phyloP scores from a whole-genome alignment of 1,284 basidiomycete genomes.

The Hypsizygus ulmarius region DNA sequence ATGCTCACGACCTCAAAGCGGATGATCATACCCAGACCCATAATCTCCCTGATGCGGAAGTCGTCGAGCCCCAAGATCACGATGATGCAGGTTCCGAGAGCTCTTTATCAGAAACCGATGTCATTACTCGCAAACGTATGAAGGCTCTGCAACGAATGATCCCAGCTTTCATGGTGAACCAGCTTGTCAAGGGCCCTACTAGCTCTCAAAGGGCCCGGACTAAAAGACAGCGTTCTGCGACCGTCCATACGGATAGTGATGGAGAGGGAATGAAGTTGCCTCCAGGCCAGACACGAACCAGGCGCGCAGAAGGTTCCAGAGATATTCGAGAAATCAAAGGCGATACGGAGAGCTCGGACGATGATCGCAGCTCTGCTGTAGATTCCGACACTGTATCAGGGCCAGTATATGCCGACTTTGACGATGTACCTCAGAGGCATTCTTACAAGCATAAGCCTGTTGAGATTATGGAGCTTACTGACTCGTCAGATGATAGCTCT shows the following conservation, averaged over 20 bases:
- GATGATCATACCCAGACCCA: too few relatives aligned
- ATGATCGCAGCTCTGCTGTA: constrained; percentile 8
- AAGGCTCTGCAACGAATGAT: constrained; percentile 41
- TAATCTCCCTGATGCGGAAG: background rate
- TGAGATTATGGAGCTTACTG: constrained; percentile 27
- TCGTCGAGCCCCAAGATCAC: constrained; percentile 2
- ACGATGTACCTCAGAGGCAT: background rate
- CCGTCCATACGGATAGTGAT: constrained; percentile 25
- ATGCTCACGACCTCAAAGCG: too few relatives aligned
- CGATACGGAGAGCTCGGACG: constrained; percentile 48
- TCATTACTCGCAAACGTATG: constrained; percentile 28
- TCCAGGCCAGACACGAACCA: constrained; percentile 45
- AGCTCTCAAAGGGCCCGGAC: constrained; percentile 5
- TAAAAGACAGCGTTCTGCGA: constrained; percentile 17
- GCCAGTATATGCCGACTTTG: background rate
- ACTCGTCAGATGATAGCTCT: constrained; percentile 23
- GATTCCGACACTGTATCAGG: background rate
- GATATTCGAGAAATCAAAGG: constrained; percentile 39
- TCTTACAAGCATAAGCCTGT: constrained; percentile 8
- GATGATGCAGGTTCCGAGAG: background rate
- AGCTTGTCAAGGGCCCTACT: constrained; percentile 21
- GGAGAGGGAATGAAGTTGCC: constrained; percentile 31
- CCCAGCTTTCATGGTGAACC: constrained; percentile 42
- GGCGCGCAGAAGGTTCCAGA: constrained; percentile 27
- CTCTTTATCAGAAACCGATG: constrained; percentile 1